These are phyloP conservation scores for Hypomyces perniciosus DNA, from an alignment of 2,329 filamentous ascomycete species.

Conservation along the genomic window DNA sequence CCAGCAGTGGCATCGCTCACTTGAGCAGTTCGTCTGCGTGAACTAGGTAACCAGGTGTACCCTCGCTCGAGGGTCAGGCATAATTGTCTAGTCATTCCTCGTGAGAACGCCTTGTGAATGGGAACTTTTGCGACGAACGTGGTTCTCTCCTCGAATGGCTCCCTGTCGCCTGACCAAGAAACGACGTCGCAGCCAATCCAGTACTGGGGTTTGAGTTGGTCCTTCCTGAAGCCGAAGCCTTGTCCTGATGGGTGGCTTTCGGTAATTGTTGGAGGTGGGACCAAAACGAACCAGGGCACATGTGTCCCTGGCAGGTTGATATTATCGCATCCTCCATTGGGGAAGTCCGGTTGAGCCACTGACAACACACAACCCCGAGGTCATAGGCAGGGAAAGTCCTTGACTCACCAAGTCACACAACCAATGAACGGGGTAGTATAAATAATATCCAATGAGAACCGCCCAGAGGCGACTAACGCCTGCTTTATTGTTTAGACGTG, in stretches of 20 bases:
- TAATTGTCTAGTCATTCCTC: constrained; percentile 8
- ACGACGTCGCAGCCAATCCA: neutral
- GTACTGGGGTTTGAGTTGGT: neutral
- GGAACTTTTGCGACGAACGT: neutral
- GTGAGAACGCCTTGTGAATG: neutral
- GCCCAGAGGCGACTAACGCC: too few species aligned
- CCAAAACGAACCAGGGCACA: neutral
- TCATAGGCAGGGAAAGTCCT: too few species aligned
- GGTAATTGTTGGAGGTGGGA: neutral
- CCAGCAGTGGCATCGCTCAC: constrained; percentile 11
- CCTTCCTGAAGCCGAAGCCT: neutral
- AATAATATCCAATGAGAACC: too few species aligned
- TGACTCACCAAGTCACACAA: too few species aligned
- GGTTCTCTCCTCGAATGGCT: neutral
- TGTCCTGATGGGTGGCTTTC: constrained; percentile 1
- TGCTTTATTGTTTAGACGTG: too few species aligned
- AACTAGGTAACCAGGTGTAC: constrained; percentile 3
- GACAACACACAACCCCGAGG: too few species aligned
- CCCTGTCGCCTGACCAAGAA: neutral
- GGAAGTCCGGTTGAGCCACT: too few species aligned
- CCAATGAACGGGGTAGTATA: too few species aligned
- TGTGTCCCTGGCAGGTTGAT: too few species aligned
- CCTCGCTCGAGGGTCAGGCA: neutral
- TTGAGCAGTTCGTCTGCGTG: constrained; percentile 11
- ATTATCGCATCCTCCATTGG: too few species aligned